A percentile compares a stretch with the other conserved stretches of the same genome.
Evolutionary conservation across 164 flowering plant species (phyloP).

Genomic region (Taxillus chinensis): DNA sequence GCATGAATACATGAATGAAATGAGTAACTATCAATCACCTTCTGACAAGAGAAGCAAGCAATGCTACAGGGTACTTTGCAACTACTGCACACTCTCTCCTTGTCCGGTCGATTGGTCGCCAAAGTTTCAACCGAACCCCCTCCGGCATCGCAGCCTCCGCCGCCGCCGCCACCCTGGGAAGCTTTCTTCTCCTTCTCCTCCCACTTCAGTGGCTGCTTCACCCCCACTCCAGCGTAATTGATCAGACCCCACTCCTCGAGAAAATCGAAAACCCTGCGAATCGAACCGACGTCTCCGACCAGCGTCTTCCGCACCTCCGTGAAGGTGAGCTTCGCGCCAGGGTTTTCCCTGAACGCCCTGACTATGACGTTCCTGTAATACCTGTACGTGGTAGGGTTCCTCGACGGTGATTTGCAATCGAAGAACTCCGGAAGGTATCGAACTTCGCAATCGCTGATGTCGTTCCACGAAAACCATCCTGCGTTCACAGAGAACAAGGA

Average conservation of each 20-base stretch:
- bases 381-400: slow-evolving; percentile 60
- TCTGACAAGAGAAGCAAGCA: slow-evolving; percentile 80
- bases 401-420: slow-evolving; percentile 49
- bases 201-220: slow-evolving; percentile 37
- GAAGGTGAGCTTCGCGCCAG: slow-evolving; percentile 52
- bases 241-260: slow-evolving; percentile 86
- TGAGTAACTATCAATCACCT: slow-evolving; percentile 30
- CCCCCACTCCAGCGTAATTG: slow-evolving; percentile 39
- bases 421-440: slow-evolving; percentile 76
- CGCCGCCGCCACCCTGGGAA: slow-evolving; percentile 6
- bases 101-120: slow-evolving; percentile 14
- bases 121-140: slow-evolving; percentile 13
- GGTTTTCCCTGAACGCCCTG: slow-evolving; percentile 42
- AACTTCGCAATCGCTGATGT: slow-evolving; percentile 63
- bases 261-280: slow-evolving; percentile 86
- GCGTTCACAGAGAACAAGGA: neutral
- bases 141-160: slow-evolving; percentile 10
- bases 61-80: slow-evolving; percentile 74
- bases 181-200: slow-evolving; percentile 54
- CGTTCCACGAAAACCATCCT: slow-evolving; percentile 83
- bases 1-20: too few species aligned
- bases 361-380: slow-evolving; percentile 64
- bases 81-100: slow-evolving; percentile 47
- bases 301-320: slow-evolving; percentile 66
- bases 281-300: slow-evolving; percentile 84